Percentiles rank a stretch among this genome's conserved stretches.
Conservation (phyloP, 331 rosid species). For the Arachis monticola region DNA sequence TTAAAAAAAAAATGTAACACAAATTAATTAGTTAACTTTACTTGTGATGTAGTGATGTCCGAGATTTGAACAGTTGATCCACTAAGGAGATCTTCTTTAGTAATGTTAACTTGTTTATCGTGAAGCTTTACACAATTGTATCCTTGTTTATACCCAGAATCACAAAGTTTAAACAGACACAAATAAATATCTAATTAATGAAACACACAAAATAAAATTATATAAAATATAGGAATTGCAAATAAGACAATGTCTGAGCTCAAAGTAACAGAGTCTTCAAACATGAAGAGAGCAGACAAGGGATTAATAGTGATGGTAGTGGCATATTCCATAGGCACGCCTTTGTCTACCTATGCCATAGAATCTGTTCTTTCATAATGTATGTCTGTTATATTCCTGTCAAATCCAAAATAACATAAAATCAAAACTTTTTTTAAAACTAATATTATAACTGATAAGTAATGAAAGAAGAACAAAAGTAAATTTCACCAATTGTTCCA, state of each 20-base stretch:
- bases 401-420: constrained; percentile 10
- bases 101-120: no score
- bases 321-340: constrained; percentile 79
- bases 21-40: no score
- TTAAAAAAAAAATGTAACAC: no score
- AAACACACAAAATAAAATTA: neutral
- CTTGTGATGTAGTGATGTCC: no score
- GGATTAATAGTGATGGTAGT: constrained; percentile 91
- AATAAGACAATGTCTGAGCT: constrained; percentile 58
- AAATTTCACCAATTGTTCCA: neutral
- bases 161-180: constrained; percentile 18
- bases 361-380: constrained; percentile 71
- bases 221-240: neutral
- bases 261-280: constrained; percentile 70
- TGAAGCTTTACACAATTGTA: constrained; percentile 70
- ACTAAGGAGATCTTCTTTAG: no score
- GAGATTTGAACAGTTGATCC: no score
- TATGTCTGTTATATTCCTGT: constrained; percentile 93
- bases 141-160: constrained; percentile 56
- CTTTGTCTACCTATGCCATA: constrained; percentile 82
- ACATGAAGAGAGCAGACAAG: constrained; percentile 85
- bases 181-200: neutral
- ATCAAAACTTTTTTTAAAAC: neutral
- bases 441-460: neutral
- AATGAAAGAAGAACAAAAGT: no score